Evolutionary conservation across 805 yeast genomes (phyloP), one percentile per base, ranked within the genome.

Genomic region (Danielia oregonensis): DNA sequence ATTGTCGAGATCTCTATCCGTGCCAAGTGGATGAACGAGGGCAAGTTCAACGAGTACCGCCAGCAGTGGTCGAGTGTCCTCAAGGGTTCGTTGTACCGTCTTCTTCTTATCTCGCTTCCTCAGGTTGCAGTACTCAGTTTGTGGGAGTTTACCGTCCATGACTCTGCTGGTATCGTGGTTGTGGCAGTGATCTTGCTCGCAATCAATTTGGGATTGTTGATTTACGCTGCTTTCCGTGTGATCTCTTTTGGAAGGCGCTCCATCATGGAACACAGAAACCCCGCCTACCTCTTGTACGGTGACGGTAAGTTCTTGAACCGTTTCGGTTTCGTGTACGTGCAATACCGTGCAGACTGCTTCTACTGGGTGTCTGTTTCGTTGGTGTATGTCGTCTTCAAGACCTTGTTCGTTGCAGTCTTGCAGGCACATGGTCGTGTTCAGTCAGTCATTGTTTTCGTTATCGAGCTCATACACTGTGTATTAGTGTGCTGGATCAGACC

Each of bases 241-340:
- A 57, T 85, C 32, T 39, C 74, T n/a, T 71, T 79, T 39, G 98
- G 96, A 23, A 64, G 79, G 42, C 74, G 73, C 46, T 88, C 97
- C 0, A 65, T 72, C 17, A 67, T 71, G 39, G 70, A 85, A 36
- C 86, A 81, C 68, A 82, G 85, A 54, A 91, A 88, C 52, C 96
- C 98, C 0, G 97, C 98, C 0, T 91, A 86, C 55, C 68, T 88
- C 41, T 71, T 93, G 42, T 93, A 74, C 52, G 96, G 97, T 30
- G 95, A 93, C 55, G 73, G 81, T 4, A 75, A 70, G 28, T 77
- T 86, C 40, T 70, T 93, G 49, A 86, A 87, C 70, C 77, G 85
- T 51, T 91, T 82, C 65, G 98, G 98, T 0, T 93, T 93, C 62
- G 59, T 93, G 44, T 93, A 93, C 51, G 87, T 88, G 23, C 96